These are phyloP conservation scores for Quercus cerris DNA, from an alignment of 306 rosid genomes.

Conservation along the genomic window DNA sequence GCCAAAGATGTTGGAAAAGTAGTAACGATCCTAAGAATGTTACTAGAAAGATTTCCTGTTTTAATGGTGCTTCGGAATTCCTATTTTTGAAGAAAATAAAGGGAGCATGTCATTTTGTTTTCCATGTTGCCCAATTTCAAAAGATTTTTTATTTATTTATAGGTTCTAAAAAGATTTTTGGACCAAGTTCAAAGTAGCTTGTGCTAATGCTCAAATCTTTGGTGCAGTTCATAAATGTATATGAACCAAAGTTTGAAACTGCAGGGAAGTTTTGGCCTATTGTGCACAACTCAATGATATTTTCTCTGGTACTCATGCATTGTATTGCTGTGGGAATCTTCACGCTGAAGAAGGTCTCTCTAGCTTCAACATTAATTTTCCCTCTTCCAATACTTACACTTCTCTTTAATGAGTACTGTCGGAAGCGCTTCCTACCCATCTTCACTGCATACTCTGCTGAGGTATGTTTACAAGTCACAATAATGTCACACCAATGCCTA, in stretches of 20 bases:
- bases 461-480: conserved; percentile 44
- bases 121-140: background rate
- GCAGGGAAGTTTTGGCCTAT: conserved; percentile 95
- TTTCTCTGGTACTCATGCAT: conserved; percentile 91
- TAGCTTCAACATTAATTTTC: conserved; percentile 38
- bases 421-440: conserved; percentile 84
- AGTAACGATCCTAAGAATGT: background rate
- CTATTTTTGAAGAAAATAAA: background rate
- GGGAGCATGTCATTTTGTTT: background rate
- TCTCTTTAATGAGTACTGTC: conserved; percentile 89
- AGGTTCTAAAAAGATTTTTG: too few relatives aligned
- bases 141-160: background rate
- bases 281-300: conserved; percentile 75
- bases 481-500: background rate
- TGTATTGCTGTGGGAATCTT: conserved; percentile 90
- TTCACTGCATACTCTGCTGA: conserved; percentile 74
- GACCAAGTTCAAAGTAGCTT: background rate
- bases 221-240: conserved; percentile 80
- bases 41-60: background rate
- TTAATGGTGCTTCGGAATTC: background rate
- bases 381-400: conserved; percentile 89
- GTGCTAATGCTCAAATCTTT: conserved; percentile 25
- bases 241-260: conserved; percentile 70
- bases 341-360: conserved; percentile 59
- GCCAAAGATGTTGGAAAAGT: background rate